Conservation (phyloP, 805 yeast genomes). For the Yamadazyma akitaensis region DNA sequence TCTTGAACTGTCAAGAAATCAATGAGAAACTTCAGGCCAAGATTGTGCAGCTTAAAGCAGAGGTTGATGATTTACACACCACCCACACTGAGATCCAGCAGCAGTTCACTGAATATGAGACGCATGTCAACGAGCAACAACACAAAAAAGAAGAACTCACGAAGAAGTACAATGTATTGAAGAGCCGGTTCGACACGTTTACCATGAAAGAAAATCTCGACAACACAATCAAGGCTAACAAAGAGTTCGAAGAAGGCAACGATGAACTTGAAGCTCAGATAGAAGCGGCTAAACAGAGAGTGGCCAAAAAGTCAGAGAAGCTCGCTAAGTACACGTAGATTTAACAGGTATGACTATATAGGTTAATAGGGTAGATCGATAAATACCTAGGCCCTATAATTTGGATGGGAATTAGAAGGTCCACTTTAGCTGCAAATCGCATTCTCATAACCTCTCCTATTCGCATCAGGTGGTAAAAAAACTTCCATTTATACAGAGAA, state of each 20-base stretch:
- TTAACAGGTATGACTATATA: background rate
- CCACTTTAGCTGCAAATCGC: background rate
- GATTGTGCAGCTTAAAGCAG: conserved; percentile 24
- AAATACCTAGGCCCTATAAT: too few relatives aligned
- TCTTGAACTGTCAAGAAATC: conserved; percentile 35
- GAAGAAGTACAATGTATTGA: conserved; percentile 15
- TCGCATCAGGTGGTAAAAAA: background rate
- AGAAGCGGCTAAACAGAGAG: conserved; percentile 19
- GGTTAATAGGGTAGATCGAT: background rate
- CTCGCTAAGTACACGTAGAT: conserved; percentile 10
- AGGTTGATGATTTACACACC: conserved; percentile 26
- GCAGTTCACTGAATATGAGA: conserved; percentile 28
- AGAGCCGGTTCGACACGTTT: conserved; percentile 25
- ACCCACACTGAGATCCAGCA: conserved; percentile 36
- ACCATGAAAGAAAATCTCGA: conserved; percentile 37
- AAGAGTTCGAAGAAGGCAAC: conserved; percentile 34
- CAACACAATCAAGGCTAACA: conserved; percentile 39
- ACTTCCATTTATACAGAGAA: background rate
- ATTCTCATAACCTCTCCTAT: background rate
- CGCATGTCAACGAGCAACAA: conserved; percentile 19
- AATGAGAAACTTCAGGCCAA: conserved; percentile 29
- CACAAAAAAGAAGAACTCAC: conserved; percentile 18
- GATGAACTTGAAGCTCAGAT: conserved; percentile 34
- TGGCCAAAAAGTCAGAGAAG: conserved; percentile 27
- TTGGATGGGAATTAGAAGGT: background rate